A percentile compares a stretch with the other conserved stretches of the same genome.
Evolutionary conservation across 805 yeast genomes (phyloP).

Genomic region (Myxozyma monticola): DNA sequence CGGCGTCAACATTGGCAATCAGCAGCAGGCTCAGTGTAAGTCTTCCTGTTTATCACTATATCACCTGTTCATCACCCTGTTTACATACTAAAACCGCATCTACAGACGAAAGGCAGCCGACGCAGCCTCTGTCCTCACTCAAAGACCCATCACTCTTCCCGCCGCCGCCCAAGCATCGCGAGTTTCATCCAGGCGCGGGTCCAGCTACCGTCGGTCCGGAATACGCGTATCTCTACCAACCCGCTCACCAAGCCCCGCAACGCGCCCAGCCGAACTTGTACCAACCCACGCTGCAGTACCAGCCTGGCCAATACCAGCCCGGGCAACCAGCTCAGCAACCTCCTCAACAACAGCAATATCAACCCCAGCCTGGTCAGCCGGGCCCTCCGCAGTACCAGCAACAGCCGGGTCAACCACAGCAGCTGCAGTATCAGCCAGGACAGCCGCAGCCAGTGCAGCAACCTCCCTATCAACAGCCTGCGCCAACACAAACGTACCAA

Average conservation of each 20-base stretch:
- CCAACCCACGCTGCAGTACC: conserved; percentile 14
- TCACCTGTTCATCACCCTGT: neutral
- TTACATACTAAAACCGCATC: too few relatives aligned
- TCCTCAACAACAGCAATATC: conserved; percentile 16
- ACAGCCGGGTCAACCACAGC: conserved; percentile 2
- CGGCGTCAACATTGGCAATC: too few relatives aligned
- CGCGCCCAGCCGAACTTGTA: conserved; percentile 23
- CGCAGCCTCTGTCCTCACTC: conserved; percentile 36
- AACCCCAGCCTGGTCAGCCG: conserved; percentile 1
- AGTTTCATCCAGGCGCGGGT: conserved; percentile 36
- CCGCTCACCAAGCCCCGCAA: conserved; percentile 27
- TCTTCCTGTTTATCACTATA: neutral
- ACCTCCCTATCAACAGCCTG: neutral
- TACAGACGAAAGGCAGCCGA: too few relatives aligned
- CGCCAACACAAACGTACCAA: neutral
- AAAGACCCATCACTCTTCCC: conserved; percentile 44
- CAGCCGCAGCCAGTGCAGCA: conserved; percentile 3
- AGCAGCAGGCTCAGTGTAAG: too few relatives aligned
- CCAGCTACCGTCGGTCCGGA: conserved; percentile 27
- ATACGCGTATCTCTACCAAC: conserved; percentile 24
- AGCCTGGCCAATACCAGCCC: conserved; percentile 5
- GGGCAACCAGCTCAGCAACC: neutral
- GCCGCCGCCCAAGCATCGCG: conserved; percentile 49
- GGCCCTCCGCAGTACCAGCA: conserved; percentile 6
- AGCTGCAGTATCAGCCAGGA: conserved; percentile 1